Percentiles rank a stretch among this genome's conserved stretches.
Conservation (phyloP, 306 rosid genomes). For the Notholithocarpus densiflorus region DNA sequence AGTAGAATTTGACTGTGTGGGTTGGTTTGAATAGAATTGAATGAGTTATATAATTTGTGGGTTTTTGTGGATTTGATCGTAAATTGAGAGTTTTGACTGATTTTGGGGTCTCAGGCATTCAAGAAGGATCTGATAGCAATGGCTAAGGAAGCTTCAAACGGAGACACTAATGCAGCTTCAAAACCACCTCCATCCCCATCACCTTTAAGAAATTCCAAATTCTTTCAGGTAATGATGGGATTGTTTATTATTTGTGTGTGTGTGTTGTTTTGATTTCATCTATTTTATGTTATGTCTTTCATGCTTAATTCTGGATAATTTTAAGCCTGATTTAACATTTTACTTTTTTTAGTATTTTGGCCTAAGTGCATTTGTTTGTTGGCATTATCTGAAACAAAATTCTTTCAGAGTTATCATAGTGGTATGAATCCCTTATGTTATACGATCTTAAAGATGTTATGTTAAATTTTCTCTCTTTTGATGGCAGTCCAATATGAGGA, state of each 20-base stretch:
- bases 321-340: background rate
- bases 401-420: background rate
- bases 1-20: no score
- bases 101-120: slow-evolving; percentile 22
- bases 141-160: slow-evolving; percentile 51
- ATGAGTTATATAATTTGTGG: background rate
- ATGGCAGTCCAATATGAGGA: slow-evolving; percentile 86
- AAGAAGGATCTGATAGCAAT: slow-evolving; percentile 25
- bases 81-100: slow-evolving; percentile 12
- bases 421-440: background rate
- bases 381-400: background rate
- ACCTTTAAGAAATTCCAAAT: slow-evolving; percentile 52
- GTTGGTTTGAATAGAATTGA: background rate
- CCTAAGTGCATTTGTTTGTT: background rate
- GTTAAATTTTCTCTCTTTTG: slow-evolving; percentile 1
- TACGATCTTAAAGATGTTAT: background rate
- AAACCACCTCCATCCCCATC: slow-evolving; percentile 59
- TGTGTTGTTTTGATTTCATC: no score
- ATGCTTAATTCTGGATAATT: background rate
- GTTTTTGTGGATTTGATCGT: background rate
- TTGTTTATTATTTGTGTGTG: no score
- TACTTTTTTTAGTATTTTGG: no score
- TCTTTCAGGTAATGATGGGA: slow-evolving; percentile 44
- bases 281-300: background rate
- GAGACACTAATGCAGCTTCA: slow-evolving; percentile 29